Conservation (phyloP, 257 asterid genomes). For the Paraleonurus japonicus region DNA sequence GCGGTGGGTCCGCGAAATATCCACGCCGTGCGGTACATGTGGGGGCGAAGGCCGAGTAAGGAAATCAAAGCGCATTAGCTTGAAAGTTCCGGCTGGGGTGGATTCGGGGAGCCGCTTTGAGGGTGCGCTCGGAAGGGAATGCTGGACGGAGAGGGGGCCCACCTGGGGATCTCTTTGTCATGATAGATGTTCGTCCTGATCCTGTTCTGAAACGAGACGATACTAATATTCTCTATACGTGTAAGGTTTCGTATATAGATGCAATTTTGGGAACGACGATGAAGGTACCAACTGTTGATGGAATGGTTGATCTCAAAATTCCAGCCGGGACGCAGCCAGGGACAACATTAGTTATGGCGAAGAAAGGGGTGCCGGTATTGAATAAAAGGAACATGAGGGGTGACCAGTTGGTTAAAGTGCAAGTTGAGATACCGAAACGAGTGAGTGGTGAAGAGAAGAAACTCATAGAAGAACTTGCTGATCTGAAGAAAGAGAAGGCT, state of each 20-base stretch:
- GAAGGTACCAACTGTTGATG: slow-evolving; percentile 95
- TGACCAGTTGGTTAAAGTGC: slow-evolving; percentile 95
- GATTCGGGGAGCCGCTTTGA: slow-evolving; percentile 82
- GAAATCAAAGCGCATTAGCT: slow-evolving; percentile 86
- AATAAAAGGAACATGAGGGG: slow-evolving; percentile 85
- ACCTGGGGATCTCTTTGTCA: slow-evolving; percentile 91
- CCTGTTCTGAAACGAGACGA: slow-evolving; percentile 82
- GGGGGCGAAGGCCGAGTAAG: slow-evolving; percentile 75
- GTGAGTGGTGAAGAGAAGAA: slow-evolving; percentile 83
- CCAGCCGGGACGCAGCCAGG: slow-evolving; percentile 96
- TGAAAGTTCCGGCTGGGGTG: slow-evolving; percentile 95
- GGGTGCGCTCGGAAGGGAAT: slow-evolving; percentile 92
- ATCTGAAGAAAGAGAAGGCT: slow-evolving; percentile 73
- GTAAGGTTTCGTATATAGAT: slow-evolving; percentile 83
- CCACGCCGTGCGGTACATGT: slow-evolving; percentile 81
- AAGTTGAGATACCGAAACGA: slow-evolving; percentile 95
- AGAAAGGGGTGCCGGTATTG: slow-evolving; percentile 81
- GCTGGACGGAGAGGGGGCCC: slow-evolving; percentile 93
- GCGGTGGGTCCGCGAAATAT: slow-evolving; percentile 71
- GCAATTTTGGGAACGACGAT: slow-evolving; percentile 82
- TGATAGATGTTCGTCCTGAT: slow-evolving; percentile 73
- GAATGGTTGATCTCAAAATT: slow-evolving; percentile 81
- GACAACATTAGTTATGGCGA: slow-evolving; percentile 92
- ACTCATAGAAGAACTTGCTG: slow-evolving; percentile 83
- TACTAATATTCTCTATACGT: slow-evolving; percentile 77